Evolutionary conservation across 2,329 filamentous ascomycete genomes (phyloP), one percentile per base, ranked within the genome.

Genomic region (Cryphonectria radicalis): DNA sequence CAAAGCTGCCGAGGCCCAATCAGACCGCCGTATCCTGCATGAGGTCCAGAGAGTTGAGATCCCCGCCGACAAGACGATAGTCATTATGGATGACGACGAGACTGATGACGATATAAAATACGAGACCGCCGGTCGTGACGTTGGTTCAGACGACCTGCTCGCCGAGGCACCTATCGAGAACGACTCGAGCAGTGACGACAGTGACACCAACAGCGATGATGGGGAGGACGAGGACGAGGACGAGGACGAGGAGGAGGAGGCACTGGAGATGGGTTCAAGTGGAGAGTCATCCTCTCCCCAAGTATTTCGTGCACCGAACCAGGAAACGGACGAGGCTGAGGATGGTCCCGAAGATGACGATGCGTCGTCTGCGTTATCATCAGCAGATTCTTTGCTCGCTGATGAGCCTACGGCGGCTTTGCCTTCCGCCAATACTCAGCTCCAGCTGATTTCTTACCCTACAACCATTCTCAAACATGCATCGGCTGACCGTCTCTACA

Each of bases 91-190:
- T 25, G 50, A 65, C 13, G 37, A 32, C 10, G 42, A 62, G 3
- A 67, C 69, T 4, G 71, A 71, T 40, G 42, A 62, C 37, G 71
- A 71, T 5, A 73, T 73, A 57, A 73, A 66, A 19, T 73, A 73
- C n/a, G 71, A 73, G 50, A 46, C 69, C n/a, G 8, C 57, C 25
- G 40, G 37, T 11, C 67, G 66, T 50, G 32, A 35, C 1, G 35
- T 22, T 2, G 40, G 50, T 1, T 17, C 40, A 14, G 57, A 66
- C 25, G 63, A 55, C 13, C 42, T 35, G 37, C n/a, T 50, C 19
- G 66, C 42, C 55, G 66, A 53, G 22, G 63, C 43, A 35, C 17
- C 11, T 32, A n/a, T 40, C 22, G 69, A 71, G 6, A 63, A 60
- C 42, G 66, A 40, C 4, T 69, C 69, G 14, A 70, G 22, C 63